Conservation (phyloP, 2,329 filamentous ascomycete genomes). For the Colletotrichum abscissum region DNA sequence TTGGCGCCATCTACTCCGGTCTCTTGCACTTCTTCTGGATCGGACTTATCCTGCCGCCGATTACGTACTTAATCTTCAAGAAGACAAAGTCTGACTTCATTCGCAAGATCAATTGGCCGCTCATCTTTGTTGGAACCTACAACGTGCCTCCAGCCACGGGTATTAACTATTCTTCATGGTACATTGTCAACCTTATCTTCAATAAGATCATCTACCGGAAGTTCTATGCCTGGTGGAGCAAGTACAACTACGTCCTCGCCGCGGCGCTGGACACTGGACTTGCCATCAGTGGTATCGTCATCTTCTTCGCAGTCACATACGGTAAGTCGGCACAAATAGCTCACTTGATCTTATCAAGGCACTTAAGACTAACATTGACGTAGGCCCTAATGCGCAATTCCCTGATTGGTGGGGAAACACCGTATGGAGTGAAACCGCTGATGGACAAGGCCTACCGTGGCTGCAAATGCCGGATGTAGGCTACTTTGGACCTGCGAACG, state of each 20-base stretch:
- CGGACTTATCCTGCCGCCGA: slow-evolving; percentile 58
- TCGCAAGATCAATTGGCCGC: slow-evolving; percentile 63
- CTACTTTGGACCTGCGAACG: slow-evolving; percentile 29
- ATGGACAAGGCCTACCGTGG: slow-evolving; percentile 20
- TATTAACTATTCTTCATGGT: slow-evolving; percentile 66
- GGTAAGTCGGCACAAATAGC: slow-evolving; percentile 41
- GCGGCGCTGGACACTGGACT: slow-evolving; percentile 68
- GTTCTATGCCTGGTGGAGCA: slow-evolving; percentile 66
- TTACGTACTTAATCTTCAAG: slow-evolving; percentile 60
- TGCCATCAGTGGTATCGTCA: slow-evolving; percentile 64
- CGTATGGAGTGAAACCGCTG: slow-evolving; percentile 39
- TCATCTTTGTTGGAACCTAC: slow-evolving; percentile 62
- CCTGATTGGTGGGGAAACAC: slow-evolving; percentile 64
- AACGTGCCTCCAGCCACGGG: slow-evolving; percentile 66
- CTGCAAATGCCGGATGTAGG: slow-evolving; percentile 15
- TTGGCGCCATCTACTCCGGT: slow-evolving; percentile 56
- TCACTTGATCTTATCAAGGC: too few relatives aligned
- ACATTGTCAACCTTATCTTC: slow-evolving; percentile 65
- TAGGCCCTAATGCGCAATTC: slow-evolving; percentile 55
- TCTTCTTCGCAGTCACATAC: slow-evolving; percentile 51
- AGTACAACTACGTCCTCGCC: slow-evolving; percentile 70
- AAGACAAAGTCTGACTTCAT: slow-evolving; percentile 56
- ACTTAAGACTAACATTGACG: slow-evolving; percentile 41
- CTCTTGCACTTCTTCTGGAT: slow-evolving; percentile 66
- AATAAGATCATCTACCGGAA: slow-evolving; percentile 63